Evolutionary conservation across 2,329 filamentous ascomycete species (phyloP), one percentile per base, ranked within the genome.

Genomic region (Aspergillus luchuensis): DNA sequence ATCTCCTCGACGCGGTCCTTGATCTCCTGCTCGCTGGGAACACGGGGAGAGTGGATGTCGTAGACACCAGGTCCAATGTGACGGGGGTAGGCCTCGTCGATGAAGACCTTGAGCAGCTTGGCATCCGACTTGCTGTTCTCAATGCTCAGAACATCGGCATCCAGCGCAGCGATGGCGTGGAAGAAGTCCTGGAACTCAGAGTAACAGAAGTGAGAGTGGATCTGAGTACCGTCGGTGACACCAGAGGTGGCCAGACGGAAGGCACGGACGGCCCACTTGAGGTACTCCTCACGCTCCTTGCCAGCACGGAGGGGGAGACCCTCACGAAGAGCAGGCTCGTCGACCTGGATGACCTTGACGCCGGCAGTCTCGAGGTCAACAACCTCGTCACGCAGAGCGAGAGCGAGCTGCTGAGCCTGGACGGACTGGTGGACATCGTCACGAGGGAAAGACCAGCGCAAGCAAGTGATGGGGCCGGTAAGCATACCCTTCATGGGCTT

Each of bases 401-500:
- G 90, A 79, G 93, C 95, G 74, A 99, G 91, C 86, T 99, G 95
- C 85, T 97, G 91, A 77, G 95, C 95, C 85, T 99, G 95, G 74
- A 98, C 89, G 62, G 93, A 97, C 87, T 99, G 95, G 86, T 99
- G 95, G 66, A 99, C 91, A 77, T 99, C 95, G 78, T 97, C 94
- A 91, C 95, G 95, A 74, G 95, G 95, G 91, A 98, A 99, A 64
- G 95, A 99, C 95, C 95, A 99, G 81, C 95, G 90, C 73, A 99
- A 85, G 84, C 95, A 99, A 76, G 95, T 99, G 84, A 99, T 96
- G 72, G 95, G 95, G 63, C 95, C 95, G 81, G 95, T 99, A 78
- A 99, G 89, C 95, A 99, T 99, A 80, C 95, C 95, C 91, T 99
- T 99, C 95, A 99, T 98, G 82, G 95, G 93, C 88, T 97, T 98